Conservation (phyloP, 148 eudicot species). For the Camellia lanceoleosa region DNA sequence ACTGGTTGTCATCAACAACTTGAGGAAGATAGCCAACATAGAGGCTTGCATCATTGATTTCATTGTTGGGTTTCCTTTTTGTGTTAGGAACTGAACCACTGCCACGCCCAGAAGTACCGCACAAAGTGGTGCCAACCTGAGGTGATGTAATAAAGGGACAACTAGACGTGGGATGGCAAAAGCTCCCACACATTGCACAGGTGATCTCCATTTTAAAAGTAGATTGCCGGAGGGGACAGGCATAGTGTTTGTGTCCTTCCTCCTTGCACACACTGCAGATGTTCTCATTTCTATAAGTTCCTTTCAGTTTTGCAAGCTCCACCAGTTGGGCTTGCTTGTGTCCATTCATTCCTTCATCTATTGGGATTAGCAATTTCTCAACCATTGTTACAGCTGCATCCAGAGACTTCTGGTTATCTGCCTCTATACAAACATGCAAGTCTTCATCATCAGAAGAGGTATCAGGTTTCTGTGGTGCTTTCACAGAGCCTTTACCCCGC, state of each 20-base stretch:
- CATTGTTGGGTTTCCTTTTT: conserved; percentile 20
- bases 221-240: conserved; percentile 32
- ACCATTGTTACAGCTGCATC: conserved; percentile 36
- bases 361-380: conserved; percentile 36
- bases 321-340: conserved; percentile 33
- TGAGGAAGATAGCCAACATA: conserved; percentile 38
- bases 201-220: conserved; percentile 21
- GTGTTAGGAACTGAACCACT: conserved; percentile 2
- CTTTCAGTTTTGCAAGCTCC: conserved; percentile 33
- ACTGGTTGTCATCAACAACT: conserved; percentile 20
- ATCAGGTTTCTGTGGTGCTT: not conserved
- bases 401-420: conserved; percentile 27
- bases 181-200: conserved; percentile 37
- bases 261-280: conserved; percentile 30
- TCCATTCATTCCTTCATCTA: conserved; percentile 24
- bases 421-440: conserved; percentile 42
- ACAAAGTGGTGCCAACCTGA: not conserved
- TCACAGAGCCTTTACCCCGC: conserved; percentile 30
- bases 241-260: conserved; percentile 27
- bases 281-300: conserved; percentile 8
- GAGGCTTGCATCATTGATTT: conserved; percentile 21
- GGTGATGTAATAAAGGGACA: conserved; percentile 20
- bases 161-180: conserved; percentile 22
- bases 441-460: conserved; percentile 27
- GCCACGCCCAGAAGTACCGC: not conserved